These are phyloP conservation scores for Austroboletus novae-zelandiae DNA, from an alignment of 1,284 basidiomycete genomes.

Conservation along the genomic window DNA sequence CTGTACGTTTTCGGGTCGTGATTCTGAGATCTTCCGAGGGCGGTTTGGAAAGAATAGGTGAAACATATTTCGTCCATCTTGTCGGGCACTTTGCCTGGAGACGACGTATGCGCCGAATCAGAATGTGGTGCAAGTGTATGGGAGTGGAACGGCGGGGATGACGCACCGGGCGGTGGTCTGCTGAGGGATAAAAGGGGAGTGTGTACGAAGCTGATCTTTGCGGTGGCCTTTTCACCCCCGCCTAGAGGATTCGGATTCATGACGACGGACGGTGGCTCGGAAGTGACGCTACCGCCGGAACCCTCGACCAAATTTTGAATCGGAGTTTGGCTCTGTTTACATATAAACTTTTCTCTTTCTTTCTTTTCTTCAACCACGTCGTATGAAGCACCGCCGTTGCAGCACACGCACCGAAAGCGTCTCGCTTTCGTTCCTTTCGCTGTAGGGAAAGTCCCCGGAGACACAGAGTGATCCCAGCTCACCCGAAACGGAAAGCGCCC, in stretches of 20 bases:
- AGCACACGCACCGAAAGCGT: slow-evolving; percentile 68
- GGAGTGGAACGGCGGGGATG: background rate
- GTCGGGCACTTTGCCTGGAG: slow-evolving; percentile 52
- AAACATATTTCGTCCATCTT: slow-evolving; percentile 71
- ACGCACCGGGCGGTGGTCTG: slow-evolving; percentile 25
- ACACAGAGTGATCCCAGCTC: slow-evolving; percentile 59
- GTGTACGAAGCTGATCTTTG: slow-evolving; percentile 25
- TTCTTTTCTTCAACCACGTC: slow-evolving; percentile 37
- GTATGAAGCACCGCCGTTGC: slow-evolving; percentile 82
- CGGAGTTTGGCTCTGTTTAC: slow-evolving; percentile 16
- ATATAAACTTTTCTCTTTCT: background rate
- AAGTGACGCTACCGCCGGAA: no score
- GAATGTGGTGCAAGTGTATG: background rate
- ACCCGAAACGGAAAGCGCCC: slow-evolving; percentile 66
- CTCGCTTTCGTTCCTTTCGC: slow-evolving; percentile 45
- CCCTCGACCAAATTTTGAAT: slow-evolving; percentile 13
- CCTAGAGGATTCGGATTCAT: slow-evolving; percentile 20
- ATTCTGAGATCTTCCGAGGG: slow-evolving; percentile 53
- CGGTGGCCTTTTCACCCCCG: slow-evolving; percentile 14
- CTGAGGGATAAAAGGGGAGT: slow-evolving; percentile 25
- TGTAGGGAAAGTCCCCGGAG: slow-evolving; percentile 95
- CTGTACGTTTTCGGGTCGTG: slow-evolving; percentile 62
- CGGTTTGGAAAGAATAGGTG: slow-evolving; percentile 66
- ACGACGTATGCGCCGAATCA: slow-evolving; percentile 3
- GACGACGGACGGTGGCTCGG: background rate